These are phyloP conservation scores for Sisymbrium irio DNA, from an alignment of 345 rosid genomes.

Conservation along the genomic window DNA sequence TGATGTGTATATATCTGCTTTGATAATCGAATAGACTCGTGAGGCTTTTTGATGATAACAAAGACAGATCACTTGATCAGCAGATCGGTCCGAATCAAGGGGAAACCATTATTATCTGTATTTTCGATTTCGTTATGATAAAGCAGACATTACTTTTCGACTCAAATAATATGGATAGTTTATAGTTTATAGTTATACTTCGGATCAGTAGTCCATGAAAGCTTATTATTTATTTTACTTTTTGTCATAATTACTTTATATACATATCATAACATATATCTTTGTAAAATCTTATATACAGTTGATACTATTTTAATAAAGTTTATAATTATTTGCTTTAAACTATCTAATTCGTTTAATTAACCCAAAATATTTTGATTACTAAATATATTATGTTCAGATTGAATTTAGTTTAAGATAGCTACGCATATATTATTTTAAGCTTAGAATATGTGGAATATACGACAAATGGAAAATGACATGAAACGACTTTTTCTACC, in stretches of 20 bases:
- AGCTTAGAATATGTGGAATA: slow-evolving; percentile 1
- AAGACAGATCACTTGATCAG: not conserved
- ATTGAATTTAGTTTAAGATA: not conserved
- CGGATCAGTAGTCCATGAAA: no score
- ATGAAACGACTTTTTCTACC: slow-evolving; percentile 28
- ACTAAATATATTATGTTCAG: not conserved
- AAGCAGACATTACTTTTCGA: not conserved
- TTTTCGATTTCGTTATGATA: not conserved
- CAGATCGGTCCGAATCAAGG: not conserved
- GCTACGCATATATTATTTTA: not conserved
- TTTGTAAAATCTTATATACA: no score
- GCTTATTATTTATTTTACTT: no score
- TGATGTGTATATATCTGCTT: not conserved
- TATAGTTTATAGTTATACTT: no score
- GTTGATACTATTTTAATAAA: no score
- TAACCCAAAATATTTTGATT: not conserved
- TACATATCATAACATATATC: no score
- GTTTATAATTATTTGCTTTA: no score
- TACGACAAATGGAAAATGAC: slow-evolving; percentile 31
- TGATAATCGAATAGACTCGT: not conserved
- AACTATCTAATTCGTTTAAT: not conserved
- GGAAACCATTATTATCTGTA: not conserved
- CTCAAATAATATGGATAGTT: not conserved
- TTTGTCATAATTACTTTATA: no score
- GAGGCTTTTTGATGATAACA: not conserved